These are phyloP conservation scores for Saccharomyces kudriavzevii DNA, from an alignment of 805 yeast species.

Conservation along the genomic window DNA sequence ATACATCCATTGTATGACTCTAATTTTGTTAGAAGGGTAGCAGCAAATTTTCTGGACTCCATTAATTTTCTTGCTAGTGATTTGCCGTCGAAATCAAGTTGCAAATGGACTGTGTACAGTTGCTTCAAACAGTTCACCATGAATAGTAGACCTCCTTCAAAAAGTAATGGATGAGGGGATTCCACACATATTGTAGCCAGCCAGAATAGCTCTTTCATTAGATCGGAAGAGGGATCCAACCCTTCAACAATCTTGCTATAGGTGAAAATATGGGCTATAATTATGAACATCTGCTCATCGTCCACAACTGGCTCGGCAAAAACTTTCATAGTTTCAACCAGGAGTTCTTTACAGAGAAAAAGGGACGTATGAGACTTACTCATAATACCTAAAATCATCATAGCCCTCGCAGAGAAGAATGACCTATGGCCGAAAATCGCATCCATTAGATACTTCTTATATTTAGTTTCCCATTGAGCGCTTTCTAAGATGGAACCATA, in stretches of 20 bases:
- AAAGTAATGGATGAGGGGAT: slow-evolving; percentile 27
- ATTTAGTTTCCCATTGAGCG: slow-evolving; percentile 50
- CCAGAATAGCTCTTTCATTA: slow-evolving; percentile 31
- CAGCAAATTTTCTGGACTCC: slow-evolving; percentile 35
- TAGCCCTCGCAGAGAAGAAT: slow-evolving; percentile 55
- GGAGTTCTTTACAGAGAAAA: slow-evolving; percentile 31
- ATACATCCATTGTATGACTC: slow-evolving; percentile 36
- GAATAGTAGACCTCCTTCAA: slow-evolving; percentile 33
- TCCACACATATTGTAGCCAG: slow-evolving; percentile 25
- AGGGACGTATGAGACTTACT: slow-evolving; percentile 55
- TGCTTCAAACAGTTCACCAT: slow-evolving; percentile 28
- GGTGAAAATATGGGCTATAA: slow-evolving; percentile 31
- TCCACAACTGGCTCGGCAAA: slow-evolving; percentile 27
- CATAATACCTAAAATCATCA: slow-evolving; percentile 58
- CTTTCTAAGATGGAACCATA: slow-evolving; percentile 38
- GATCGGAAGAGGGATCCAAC: slow-evolving; percentile 21
- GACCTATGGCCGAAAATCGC: slow-evolving; percentile 48
- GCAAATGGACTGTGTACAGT: slow-evolving; percentile 23
- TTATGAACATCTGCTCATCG: slow-evolving; percentile 22
- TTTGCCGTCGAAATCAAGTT: slow-evolving; percentile 19
- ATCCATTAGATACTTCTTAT: slow-evolving; percentile 54
- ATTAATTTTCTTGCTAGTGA: slow-evolving; percentile 25
- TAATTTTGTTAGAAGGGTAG: slow-evolving; percentile 31
- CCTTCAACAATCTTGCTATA: slow-evolving; percentile 33
- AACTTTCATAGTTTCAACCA: slow-evolving; percentile 25